phyloP scores from a whole-genome alignment of 371 early-diverging fungal genomes.

The Mortierella sp. region DNA sequence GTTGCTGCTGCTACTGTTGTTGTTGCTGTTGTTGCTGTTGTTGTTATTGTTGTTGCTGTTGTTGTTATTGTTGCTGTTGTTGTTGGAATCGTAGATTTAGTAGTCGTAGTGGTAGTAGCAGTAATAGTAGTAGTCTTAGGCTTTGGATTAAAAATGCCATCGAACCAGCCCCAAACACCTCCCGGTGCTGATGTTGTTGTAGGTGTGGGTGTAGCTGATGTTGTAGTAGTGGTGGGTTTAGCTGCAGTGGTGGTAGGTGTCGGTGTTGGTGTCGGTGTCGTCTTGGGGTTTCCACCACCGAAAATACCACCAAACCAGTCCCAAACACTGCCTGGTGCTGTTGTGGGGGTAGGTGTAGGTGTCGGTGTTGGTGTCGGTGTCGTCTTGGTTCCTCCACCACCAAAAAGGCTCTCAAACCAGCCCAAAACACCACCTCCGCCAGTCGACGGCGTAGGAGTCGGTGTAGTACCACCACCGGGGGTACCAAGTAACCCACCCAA shows the following conservation, averaged over 20 bases:
- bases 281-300: conserved; percentile 11
- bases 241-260: neutral
- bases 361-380: neutral
- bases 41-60: neutral
- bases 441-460: neutral
- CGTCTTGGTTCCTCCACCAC: neutral
- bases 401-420: neutral
- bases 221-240: neutral
- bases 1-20: neutral
- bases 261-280: neutral
- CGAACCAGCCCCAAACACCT: neutral
- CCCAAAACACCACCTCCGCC: neutral
- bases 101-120: neutral
- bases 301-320: neutral
- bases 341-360: conserved; percentile 1
- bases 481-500: neutral
- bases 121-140: neutral
- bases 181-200: neutral
- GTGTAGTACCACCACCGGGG: neutral
- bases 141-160: conserved; percentile 6
- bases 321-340: neutral
- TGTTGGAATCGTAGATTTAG: neutral
- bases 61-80: neutral
- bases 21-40: neutral
- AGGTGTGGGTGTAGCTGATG: neutral